Evolutionary conservation across 441 rosid species (phyloP).

Genomic region (Dalechampia spathulata): DNA sequence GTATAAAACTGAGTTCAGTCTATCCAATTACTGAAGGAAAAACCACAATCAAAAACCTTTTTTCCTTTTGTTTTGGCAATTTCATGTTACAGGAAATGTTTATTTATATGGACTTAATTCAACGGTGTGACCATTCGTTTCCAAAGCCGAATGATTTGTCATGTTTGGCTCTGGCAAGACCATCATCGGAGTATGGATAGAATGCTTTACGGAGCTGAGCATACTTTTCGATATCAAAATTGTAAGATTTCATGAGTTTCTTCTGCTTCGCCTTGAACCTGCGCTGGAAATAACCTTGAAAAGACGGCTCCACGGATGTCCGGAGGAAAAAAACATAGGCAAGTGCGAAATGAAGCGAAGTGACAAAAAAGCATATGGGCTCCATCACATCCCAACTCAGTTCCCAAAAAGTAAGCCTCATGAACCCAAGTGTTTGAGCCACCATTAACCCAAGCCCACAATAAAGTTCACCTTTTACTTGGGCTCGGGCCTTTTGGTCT

Average conservation of each 20-base stretch:
- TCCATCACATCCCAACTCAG: slow-evolving; percentile 99
- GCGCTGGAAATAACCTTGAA: slow-evolving; percentile 74
- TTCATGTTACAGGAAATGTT: background rate
- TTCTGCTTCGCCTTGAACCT: slow-evolving; percentile 57
- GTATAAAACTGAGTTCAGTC: background rate
- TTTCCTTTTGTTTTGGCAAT: background rate
- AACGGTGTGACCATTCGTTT: background rate
- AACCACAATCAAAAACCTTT: background rate
- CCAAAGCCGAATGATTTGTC: background rate
- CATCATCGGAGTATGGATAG: slow-evolving; percentile 1
- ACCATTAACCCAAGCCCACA: slow-evolving; percentile 59
- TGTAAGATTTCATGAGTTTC: slow-evolving; percentile 34
- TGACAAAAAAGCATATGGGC: slow-evolving; percentile 81
- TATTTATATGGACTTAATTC: background rate
- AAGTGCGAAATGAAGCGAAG: slow-evolving; percentile 60
- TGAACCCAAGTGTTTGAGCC: slow-evolving; percentile 69
- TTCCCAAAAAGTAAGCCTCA: slow-evolving; percentile 97
- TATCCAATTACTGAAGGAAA: background rate
- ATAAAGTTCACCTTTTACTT: slow-evolving; percentile 66
- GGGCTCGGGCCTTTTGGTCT: slow-evolving; percentile 42
- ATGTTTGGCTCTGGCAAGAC: background rate
- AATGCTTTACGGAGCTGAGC: slow-evolving; percentile 37
- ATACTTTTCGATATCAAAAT: slow-evolving; percentile 51
- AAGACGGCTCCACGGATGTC: slow-evolving; percentile 79
- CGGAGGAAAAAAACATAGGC: slow-evolving; percentile 69